A percentile compares a stretch with the other conserved stretches of the same genome.
Conservation (phyloP, 352 stramenopile genomes). For the Pythium dissimile region DNA sequence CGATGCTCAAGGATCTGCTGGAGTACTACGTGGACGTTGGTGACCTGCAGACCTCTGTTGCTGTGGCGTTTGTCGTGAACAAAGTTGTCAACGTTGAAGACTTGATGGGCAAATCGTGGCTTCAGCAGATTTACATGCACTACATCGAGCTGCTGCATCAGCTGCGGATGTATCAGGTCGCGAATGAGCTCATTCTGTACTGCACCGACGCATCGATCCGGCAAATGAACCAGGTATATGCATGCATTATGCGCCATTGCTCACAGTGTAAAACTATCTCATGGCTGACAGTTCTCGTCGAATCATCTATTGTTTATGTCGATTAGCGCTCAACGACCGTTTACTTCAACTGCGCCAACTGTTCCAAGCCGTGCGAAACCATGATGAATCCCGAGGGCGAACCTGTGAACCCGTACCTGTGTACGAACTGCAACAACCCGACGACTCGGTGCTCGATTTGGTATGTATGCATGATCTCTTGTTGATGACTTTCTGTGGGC, state of each 20-base stretch:
- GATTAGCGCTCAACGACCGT: conserved; percentile 87
- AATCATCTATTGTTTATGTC: no score
- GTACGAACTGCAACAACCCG: conserved; percentile 68
- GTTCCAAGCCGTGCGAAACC: conserved; percentile 65
- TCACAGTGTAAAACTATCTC: no score
- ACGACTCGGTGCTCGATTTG: conserved; percentile 85
- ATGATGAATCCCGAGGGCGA: conserved; percentile 25
- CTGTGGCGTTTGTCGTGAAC: conserved; percentile 68
- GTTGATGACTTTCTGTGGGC: not conserved
- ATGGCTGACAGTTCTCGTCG: no score
- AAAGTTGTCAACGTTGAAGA: conserved; percentile 76
- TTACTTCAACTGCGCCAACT: conserved; percentile 81
- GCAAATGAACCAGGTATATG: conserved; percentile 88
- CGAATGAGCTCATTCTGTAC: conserved; percentile 83
- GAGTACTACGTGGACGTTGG: conserved; percentile 86
- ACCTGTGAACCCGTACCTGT: conserved; percentile 35
- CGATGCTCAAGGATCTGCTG: conserved; percentile 81
- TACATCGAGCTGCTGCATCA: conserved; percentile 88
- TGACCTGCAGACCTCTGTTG: conserved; percentile 83
- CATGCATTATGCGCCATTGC: no score
- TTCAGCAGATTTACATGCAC: conserved; percentile 91
- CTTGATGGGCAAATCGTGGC: conserved; percentile 77
- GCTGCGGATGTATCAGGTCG: conserved; percentile 83
- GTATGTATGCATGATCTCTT: no score
- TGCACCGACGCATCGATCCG: conserved; percentile 83